Evolutionary conservation across 83 land plant species (phyloP), one percentile per base, ranked within the genome.

Genomic region (Diphasiastrum complanatum): DNA sequence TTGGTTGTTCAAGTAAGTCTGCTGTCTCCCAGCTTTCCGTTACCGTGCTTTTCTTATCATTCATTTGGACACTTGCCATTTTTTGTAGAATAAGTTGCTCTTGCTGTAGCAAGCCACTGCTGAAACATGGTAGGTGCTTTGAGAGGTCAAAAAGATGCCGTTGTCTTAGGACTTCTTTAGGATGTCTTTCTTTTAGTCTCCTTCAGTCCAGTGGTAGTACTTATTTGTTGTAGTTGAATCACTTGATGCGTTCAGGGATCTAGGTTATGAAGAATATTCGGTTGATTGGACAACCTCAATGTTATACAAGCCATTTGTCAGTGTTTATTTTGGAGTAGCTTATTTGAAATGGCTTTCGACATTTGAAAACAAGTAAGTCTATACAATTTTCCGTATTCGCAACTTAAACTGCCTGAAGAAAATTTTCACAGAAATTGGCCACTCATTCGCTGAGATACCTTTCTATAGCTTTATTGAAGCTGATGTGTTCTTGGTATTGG

Each of bases 261-360:
- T 78, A 81, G 79, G 79, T 2, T 91, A 75, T 65, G 65, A 52
- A 10, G 70, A 67, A 28, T 91, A 87, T 75, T 67, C 76, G 27
- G 63, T 82, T 36, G 79, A 79, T 25, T 77, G 75, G 48, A 55
- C 67, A 43, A 72, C 79, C 12, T 54, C 73, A 11, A 48, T 77
- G 61, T 70, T 91, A 4, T 81, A 63, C 64, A 85, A 72, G 61
- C 97, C 97, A 49, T 83, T 87, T 67, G 82, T 79, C 20, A 85
- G 74, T 74, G 77, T 85, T 27, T 87, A 91, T 62, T 65, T 85
- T 70, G 95, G 90, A 23, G 87, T 82, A 45, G 95, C 97, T 6
- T 91, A 83, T 57, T 63, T 87, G 46, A 83, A 83, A 59, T 84
- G 83, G 83, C 46, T 91, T 34, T 87, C 85, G 37, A 72, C 71